Evolutionary conservation across 2,329 filamentous ascomycete genomes (phyloP).

Genomic region (Fusarium staphyleae): DNA sequence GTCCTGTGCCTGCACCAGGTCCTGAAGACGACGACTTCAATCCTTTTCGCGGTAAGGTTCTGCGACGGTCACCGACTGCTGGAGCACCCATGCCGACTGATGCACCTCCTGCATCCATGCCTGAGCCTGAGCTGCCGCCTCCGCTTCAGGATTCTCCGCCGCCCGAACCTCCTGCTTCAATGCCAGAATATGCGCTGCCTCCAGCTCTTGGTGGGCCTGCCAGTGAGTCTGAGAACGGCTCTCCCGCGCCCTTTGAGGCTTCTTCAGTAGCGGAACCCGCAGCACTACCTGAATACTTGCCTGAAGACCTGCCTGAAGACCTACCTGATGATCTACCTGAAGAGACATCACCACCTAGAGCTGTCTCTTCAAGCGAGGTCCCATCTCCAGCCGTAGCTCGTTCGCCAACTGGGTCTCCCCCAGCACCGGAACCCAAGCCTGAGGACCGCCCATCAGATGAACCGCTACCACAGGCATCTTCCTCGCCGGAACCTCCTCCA

Average conservation of each 20-base stretch:
- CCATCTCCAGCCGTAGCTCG: background rate
- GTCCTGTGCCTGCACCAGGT: slow-evolving; percentile 56
- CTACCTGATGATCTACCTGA: too few relatives aligned
- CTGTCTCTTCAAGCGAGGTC: background rate
- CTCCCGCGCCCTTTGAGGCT: slow-evolving; percentile 1
- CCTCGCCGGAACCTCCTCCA: slow-evolving; percentile 15
- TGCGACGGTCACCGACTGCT: slow-evolving; percentile 44
- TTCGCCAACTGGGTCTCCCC: background rate
- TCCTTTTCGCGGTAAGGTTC: slow-evolving; percentile 42
- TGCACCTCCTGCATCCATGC: slow-evolving; percentile 26
- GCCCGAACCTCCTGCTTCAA: slow-evolving; percentile 15
- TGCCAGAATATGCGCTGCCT: slow-evolving; percentile 8
- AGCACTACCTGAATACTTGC: background rate
- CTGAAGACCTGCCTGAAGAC: too few relatives aligned
- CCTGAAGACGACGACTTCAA: slow-evolving; percentile 42
- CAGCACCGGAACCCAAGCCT: background rate
- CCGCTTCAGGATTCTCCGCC: slow-evolving; percentile 6
- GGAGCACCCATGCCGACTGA: slow-evolving; percentile 26
- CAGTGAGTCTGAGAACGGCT: background rate
- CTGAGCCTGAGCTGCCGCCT: slow-evolving; percentile 18
- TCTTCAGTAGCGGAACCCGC: background rate
- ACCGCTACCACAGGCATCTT: background rate
- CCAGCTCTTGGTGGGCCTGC: background rate
- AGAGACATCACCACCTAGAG: slow-evolving; percentile 5
- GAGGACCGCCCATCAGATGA: background rate